Evolutionary conservation across 176 grass and related monocot genomes (phyloP).

Genomic region (Triticum urartu): DNA sequence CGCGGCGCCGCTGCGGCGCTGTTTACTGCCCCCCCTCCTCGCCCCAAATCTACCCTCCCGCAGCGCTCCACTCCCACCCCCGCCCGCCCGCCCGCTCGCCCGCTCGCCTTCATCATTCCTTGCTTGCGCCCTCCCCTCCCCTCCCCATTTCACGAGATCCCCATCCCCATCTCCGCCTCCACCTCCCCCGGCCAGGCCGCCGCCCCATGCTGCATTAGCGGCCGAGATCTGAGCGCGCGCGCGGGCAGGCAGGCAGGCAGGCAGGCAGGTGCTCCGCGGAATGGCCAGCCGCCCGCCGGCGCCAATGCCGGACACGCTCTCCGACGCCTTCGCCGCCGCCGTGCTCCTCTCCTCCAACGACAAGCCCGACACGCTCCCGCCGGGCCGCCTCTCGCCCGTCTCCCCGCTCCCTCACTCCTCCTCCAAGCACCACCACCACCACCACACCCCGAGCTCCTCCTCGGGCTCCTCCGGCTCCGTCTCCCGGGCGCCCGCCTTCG

Average conservation of each 20-base stretch:
- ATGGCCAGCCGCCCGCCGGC: conserved; percentile 58
- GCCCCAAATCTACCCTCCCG: conserved; percentile 52
- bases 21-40: background rate
- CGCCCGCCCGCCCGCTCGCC: background rate
- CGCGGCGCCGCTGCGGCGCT: background rate
- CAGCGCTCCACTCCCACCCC: conserved; percentile 12
- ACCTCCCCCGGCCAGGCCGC: background rate
- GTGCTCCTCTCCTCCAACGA: conserved; percentile 59
- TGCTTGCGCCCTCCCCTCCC: conserved; percentile 31
- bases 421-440: conserved; percentile 28
- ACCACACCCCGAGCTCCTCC: conserved; percentile 61
- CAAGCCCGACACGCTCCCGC: conserved; percentile 65
- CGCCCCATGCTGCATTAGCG: conserved; percentile 44
- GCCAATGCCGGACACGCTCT: conserved; percentile 50
- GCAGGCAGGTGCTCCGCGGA: conserved; percentile 12
- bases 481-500: conserved; percentile 41
- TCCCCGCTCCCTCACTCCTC: conserved; percentile 60
- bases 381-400: conserved; percentile 59
- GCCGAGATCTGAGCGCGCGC: background rate
- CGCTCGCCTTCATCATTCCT: conserved; percentile 50
- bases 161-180: conserved; percentile 27
- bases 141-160: conserved; percentile 46
- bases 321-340: conserved; percentile 58
- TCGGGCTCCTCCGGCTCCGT: conserved; percentile 72
- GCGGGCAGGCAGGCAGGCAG: too few species aligned